Evolutionary conservation across 495 filamentous ascomycete genomes (phyloP).

Genomic region (Neurospora sp.): DNA sequence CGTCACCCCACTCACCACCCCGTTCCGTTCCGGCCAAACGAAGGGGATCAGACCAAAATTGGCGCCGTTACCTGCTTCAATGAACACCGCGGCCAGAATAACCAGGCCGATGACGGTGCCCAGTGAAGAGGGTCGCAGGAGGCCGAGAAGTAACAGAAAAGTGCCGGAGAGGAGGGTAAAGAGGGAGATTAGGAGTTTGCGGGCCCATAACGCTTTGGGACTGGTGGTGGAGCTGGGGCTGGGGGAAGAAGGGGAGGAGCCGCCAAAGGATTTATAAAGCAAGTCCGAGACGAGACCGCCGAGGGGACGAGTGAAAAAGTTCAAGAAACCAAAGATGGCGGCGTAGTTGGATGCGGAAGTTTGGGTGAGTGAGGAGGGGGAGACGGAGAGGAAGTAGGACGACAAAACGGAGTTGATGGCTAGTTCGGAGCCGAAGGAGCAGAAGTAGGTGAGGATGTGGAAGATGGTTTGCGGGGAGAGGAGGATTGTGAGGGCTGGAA

Average conservation of each 20-base stretch:
- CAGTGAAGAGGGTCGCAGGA: slow-evolving; percentile 40
- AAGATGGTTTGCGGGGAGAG: slow-evolving; percentile 59
- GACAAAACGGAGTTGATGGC: slow-evolving; percentile 77
- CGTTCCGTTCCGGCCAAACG: slow-evolving; percentile 60
- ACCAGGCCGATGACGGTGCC: slow-evolving; percentile 67
- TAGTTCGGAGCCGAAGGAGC: slow-evolving; percentile 78
- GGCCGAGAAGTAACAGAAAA: slow-evolving; percentile 62
- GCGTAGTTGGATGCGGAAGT: slow-evolving; percentile 68
- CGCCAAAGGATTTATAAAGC: slow-evolving; percentile 51
- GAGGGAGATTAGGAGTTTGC: slow-evolving; percentile 62
- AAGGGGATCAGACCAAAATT: slow-evolving; percentile 83
- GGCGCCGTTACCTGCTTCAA: slow-evolving; percentile 75
- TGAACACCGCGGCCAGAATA: slow-evolving; percentile 63
- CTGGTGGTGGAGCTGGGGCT: too few relatives aligned
- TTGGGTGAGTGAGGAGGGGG: slow-evolving; percentile 56
- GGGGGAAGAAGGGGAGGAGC: not conserved
- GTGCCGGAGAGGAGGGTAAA: slow-evolving; percentile 54
- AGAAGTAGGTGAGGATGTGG: slow-evolving; percentile 65
- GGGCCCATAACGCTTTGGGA: slow-evolving; percentile 46
- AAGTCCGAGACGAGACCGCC: slow-evolving; percentile 67
- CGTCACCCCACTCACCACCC: slow-evolving; percentile 64
- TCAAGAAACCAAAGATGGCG: slow-evolving; percentile 86
- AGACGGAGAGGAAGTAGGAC: slow-evolving; percentile 70
- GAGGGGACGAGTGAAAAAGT: slow-evolving; percentile 62
- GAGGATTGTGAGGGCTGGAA: slow-evolving; percentile 51